Percentiles rank a stretch among this genome's conserved stretches.
These are phyloP conservation scores for Zalerion maritima DNA, from an alignment of 495 filamentous ascomycete species.

Conservation along the genomic window DNA sequence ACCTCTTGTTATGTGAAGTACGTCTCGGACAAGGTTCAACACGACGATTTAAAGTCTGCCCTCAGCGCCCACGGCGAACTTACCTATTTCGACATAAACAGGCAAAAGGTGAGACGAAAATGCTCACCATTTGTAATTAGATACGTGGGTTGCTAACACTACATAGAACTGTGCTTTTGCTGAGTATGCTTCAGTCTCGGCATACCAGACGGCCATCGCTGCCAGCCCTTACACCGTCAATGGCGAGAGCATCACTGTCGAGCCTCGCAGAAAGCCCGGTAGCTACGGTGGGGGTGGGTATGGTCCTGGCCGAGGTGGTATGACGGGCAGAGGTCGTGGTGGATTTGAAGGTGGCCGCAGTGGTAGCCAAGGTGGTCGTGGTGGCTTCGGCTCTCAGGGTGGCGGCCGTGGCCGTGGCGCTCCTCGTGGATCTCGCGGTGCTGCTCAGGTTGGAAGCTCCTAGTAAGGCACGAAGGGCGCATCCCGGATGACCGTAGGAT, in stretches of 20 bases:
- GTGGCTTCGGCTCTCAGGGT: slow-evolving; percentile 50
- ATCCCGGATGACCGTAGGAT: slow-evolving; percentile 6
- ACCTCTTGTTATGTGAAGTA: slow-evolving; percentile 84
- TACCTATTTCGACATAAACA: slow-evolving; percentile 77
- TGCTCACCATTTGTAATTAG: slow-evolving; percentile 1
- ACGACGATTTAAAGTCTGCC: slow-evolving; percentile 46
- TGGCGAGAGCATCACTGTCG: slow-evolving; percentile 67
- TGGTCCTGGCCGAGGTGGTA: slow-evolving; percentile 42
- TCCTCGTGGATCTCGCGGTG: slow-evolving; percentile 31
- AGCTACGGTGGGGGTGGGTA: slow-evolving; percentile 50
- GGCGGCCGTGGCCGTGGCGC: slow-evolving; percentile 40
- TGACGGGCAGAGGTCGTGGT: slow-evolving; percentile 50
- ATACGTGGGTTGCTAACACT: slow-evolving; percentile 12
- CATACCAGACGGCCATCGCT: slow-evolving; percentile 63
- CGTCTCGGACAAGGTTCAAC: slow-evolving; percentile 70
- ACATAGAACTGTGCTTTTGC: slow-evolving; percentile 88
- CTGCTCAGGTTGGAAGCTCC: slow-evolving; percentile 29
- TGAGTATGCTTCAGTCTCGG: slow-evolving; percentile 68
- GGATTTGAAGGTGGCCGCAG: slow-evolving; percentile 41
- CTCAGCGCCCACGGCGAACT: slow-evolving; percentile 65
- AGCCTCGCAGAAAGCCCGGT: slow-evolving; percentile 71
- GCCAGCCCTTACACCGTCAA: slow-evolving; percentile 78
- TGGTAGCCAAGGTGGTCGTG: slow-evolving; percentile 48
- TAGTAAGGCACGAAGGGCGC: slow-evolving; percentile 27
- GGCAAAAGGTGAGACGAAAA: slow-evolving; percentile 55